Percentiles rank a stretch among this genome's conserved stretches.
Evolutionary conservation across 768 basidiomycete species (phyloP).

Genomic region (Mycena belliarum): DNA sequence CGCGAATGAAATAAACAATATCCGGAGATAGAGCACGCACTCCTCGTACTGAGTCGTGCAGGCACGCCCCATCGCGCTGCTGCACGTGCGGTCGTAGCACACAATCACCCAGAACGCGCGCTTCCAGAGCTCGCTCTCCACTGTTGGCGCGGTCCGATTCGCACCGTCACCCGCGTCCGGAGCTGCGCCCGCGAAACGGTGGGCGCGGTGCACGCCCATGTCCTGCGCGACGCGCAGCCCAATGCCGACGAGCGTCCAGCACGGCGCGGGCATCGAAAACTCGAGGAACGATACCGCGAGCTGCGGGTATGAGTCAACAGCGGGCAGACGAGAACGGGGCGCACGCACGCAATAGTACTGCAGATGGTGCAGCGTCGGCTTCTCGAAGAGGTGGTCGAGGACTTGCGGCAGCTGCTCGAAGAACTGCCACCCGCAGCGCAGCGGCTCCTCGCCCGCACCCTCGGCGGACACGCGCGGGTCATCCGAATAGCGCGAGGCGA

Average conservation of each 20-base stretch:
- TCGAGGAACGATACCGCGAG: conserved; percentile 52
- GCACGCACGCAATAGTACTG: background rate
- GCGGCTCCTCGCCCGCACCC: conserved; percentile 12
- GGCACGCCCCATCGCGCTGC: conserved; percentile 51
- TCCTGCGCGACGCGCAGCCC: conserved; percentile 11
- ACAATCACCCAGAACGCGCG: background rate
- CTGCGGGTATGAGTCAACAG: conserved; percentile 19
- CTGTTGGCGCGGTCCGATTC: background rate
- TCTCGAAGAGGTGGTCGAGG: background rate
- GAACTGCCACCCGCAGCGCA: conserved; percentile 64
- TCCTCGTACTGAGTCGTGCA: conserved; percentile 61
- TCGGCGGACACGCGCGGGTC: conserved; percentile 64
- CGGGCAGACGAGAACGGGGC: background rate
- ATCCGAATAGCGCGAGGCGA: conserved; percentile 57
- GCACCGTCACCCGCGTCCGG: too few relatives aligned
- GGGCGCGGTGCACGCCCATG: conserved; percentile 24
- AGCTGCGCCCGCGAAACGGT: too few relatives aligned
- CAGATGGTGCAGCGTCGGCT: background rate
- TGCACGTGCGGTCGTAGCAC: conserved; percentile 12
- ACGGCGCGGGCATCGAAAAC: conserved; percentile 58
- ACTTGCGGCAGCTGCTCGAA: conserved; percentile 54
- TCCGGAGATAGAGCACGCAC: too few relatives aligned
- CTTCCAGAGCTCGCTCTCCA: background rate
- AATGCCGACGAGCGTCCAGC: conserved; percentile 67
- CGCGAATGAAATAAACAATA: too few relatives aligned